Percentiles rank a stretch among this genome's conserved stretches.
phyloP scores from a whole-genome alignment of 2,329 filamentous ascomycete species.

The Parascedosporium putredinis region DNA sequence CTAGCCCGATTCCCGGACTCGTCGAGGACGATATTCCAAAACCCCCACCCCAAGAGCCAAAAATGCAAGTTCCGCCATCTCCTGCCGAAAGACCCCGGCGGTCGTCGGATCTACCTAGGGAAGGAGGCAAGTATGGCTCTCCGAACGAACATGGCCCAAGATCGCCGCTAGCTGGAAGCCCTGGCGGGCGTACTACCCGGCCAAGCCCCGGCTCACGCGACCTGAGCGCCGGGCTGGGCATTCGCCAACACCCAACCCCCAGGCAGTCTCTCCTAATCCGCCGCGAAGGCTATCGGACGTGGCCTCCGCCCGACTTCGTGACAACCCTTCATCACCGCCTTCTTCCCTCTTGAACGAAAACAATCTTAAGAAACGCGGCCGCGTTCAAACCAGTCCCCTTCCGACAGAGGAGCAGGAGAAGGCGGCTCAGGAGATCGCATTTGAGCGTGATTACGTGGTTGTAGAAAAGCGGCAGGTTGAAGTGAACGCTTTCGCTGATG shows the following conservation, averaged over 20 bases:
- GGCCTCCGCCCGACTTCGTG: not conserved
- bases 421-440: slow-evolving; percentile 76
- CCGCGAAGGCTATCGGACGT: slow-evolving; percentile 30
- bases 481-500: slow-evolving; percentile 93
- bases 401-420: slow-evolving; percentile 51
- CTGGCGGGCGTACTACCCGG: not conserved
- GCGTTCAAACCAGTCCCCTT: slow-evolving; percentile 15
- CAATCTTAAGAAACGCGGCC: slow-evolving; percentile 19
- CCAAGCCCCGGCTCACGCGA: slow-evolving; percentile 18
- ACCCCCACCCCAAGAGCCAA: slow-evolving; percentile 13
- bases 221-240: slow-evolving; percentile 37
- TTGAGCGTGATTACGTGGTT: slow-evolving; percentile 89
- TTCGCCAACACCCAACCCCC: slow-evolving; percentile 27
- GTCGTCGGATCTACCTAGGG: not conserved
- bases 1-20: slow-evolving; percentile 66
- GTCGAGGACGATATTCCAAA: slow-evolving; percentile 63
- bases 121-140: not conserved
- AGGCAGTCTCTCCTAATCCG: slow-evolving; percentile 36
- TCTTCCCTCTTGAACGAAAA: slow-evolving; percentile 23
- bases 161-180: not conserved
- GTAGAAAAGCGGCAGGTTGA: slow-evolving; percentile 93
- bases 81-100: not conserved
- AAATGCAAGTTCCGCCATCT: not conserved
- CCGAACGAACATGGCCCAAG: slow-evolving; percentile 1
- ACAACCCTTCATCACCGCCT: slow-evolving; percentile 12